Percentiles rank a stretch among this genome's conserved stretches.
phyloP scores from a whole-genome alignment of 164 flowering plant species.

The Macadamia tetraphylla region DNA sequence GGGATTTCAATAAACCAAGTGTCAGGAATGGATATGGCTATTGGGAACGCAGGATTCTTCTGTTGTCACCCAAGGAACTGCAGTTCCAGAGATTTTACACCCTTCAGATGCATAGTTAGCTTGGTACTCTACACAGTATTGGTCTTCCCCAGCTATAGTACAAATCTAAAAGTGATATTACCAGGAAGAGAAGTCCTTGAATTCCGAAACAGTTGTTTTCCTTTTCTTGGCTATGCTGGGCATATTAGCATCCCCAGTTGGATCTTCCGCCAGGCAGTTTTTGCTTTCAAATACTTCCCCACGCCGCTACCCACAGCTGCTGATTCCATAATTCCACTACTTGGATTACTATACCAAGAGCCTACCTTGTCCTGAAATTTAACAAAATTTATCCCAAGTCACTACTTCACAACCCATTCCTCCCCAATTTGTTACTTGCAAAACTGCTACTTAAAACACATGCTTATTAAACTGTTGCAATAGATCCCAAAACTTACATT shows the following conservation, averaged over 20 bases:
- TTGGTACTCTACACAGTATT: too few species aligned
- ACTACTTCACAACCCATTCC: neutral
- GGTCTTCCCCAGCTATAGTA: neutral
- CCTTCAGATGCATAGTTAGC: too few species aligned
- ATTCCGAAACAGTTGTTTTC: slow-evolving; percentile 47
- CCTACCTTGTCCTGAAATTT: slow-evolving; percentile 74
- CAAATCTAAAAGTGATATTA: slow-evolving; percentile 22
- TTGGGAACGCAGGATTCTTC: too few species aligned
- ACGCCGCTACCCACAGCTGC: slow-evolving; percentile 56
- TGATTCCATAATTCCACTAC: slow-evolving; percentile 40
- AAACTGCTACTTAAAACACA: too few species aligned
- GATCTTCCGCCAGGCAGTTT: slow-evolving; percentile 28
- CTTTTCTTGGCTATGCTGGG: slow-evolving; percentile 54
- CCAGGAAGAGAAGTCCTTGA: slow-evolving; percentile 76
- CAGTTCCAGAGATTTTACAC: too few species aligned
- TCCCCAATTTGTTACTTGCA: too few species aligned
- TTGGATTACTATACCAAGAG: slow-evolving; percentile 94
- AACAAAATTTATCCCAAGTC: neutral
- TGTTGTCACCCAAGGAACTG: too few species aligned
- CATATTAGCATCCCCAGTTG: slow-evolving; percentile 20
- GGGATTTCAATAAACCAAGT: too few species aligned
- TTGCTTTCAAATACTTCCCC: slow-evolving; percentile 80
- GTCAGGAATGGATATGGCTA: too few species aligned
- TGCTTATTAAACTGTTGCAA: neutral
- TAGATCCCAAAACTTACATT: slow-evolving; percentile 36